phyloP scores from a whole-genome alignment of 2,329 filamentous ascomycete species.

The Fusarium sambucinum region DNA sequence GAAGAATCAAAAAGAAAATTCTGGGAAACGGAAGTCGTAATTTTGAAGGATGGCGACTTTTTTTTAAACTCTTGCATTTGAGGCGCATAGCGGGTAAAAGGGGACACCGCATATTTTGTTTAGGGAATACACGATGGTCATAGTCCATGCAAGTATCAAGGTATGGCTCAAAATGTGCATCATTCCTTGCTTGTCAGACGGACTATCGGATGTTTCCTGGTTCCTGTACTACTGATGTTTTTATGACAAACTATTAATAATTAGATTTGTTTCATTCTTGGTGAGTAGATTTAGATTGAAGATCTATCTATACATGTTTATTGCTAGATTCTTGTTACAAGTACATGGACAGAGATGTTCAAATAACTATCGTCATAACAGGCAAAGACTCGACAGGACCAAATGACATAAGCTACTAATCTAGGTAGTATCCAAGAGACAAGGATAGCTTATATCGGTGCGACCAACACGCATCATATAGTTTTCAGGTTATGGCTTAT shows the following conservation, averaged over 20 bases:
- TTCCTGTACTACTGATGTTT: slow-evolving; percentile 40
- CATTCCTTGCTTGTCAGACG: slow-evolving; percentile 31
- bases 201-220: slow-evolving; percentile 16
- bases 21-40: slow-evolving; percentile 11
- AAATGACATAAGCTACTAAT: not conserved
- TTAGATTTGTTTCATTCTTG: slow-evolving; percentile 17
- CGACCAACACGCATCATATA: not conserved
- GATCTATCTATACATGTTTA: not conserved
- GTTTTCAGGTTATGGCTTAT: not conserved
- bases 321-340: not conserved
- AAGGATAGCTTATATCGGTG: not conserved
- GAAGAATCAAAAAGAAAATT: slow-evolving; percentile 23
- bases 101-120: slow-evolving; percentile 37
- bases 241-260: slow-evolving; percentile 42
- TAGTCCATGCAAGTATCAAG: slow-evolving; percentile 23
- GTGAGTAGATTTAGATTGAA: slow-evolving; percentile 2
- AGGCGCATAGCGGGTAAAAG: slow-evolving; percentile 48
- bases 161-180: slow-evolving; percentile 25
- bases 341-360: not conserved
- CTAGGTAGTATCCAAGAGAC: not conserved
- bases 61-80: slow-evolving; percentile 42
- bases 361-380: not conserved
- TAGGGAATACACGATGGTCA: slow-evolving; percentile 20
- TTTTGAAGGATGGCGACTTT: slow-evolving; percentile 15
- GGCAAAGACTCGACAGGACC: not conserved